Base-by-base conservation (phyloP, 192 early-diverging fungal genomes). In the Glomus cerebriforme region DNA sequence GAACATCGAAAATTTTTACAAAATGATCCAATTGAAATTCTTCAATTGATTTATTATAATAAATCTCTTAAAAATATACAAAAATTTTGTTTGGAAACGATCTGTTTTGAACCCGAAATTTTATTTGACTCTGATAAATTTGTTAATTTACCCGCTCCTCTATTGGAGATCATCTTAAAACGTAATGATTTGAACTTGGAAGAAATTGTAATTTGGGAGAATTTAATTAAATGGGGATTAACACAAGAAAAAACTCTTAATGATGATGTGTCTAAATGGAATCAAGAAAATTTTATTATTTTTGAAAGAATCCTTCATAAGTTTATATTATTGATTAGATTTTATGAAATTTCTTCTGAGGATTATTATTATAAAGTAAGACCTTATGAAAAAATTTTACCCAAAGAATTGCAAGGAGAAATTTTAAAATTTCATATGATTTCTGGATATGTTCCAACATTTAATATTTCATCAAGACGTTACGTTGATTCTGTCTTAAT, bases 161-260 rank as follows among this genome's bases (percentile, higher is more conserved):
- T 43, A 43, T 43, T 43, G 39, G 39, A 43, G 12, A 43, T 43
- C 12, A 43, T 43, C 12, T 63, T 78, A 2, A 27, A 78, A 54
- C 13, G 26, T 31, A 29, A 78, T 78, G 34, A 78, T 54, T 27
- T 78, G 54, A n/a, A 45, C 15, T 29, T 66, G 32, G 9, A 67
- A 17, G 76, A 78, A 68, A 58, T 78, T 67, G 34, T 58, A 32
- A 35, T 78, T 31, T 78, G 76, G 76, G n/a, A 78, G 7, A 17
- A 29, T 67, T 6, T 68, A 10, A 58, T 78, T 29, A 66, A 78
- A 78, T 78, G 76, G 76, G 76, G 64, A 31, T 32, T 73, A 9
- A 49, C 29, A 22, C 4, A 7, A 43, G 9, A 49, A 62, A 59
- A 27, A 58, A 15, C 22, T 8, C 10, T 43, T 49, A 12, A 65